phyloP scores from a whole-genome alignment of 2,329 filamentous ascomycete species.

The Lecanicillium sp. region DNA sequence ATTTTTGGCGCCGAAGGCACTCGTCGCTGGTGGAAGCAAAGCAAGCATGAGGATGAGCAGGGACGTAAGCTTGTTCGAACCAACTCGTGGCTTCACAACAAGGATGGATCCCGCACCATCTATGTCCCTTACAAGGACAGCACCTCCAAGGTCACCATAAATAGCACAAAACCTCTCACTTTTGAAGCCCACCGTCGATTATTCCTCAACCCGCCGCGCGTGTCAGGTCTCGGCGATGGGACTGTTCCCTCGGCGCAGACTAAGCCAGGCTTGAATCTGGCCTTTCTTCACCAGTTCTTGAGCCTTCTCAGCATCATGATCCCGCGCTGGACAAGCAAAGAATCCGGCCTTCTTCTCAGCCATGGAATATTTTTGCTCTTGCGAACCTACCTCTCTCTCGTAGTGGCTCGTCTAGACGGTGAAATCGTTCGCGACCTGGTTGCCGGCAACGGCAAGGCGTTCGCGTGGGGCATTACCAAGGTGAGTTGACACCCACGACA shows the following conservation, averaged over 20 bases:
- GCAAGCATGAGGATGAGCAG: conserved; percentile 71
- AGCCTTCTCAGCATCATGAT: conserved; percentile 97
- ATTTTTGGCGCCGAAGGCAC: conserved; percentile 71
- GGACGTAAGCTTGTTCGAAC: conserved; percentile 74
- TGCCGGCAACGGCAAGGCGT: conserved; percentile 83
- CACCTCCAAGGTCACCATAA: conserved; percentile 85
- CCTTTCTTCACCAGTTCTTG: conserved; percentile 93
- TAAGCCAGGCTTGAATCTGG: conserved; percentile 89
- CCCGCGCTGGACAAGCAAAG: conserved; percentile 89
- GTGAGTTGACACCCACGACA: conserved; percentile 23
- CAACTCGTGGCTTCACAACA: conserved; percentile 88
- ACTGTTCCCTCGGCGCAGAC: conserved; percentile 79
- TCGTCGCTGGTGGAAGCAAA: conserved; percentile 66
- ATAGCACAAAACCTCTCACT: conserved; percentile 82
- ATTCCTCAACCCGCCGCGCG: conserved; percentile 83
- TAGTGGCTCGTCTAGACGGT: conserved; percentile 88
- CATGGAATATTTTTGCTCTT: conserved; percentile 86
- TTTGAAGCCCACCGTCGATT: conserved; percentile 93
- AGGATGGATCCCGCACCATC: conserved; percentile 90
- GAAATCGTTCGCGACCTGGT: conserved; percentile 95
- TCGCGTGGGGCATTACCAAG: conserved; percentile 82
- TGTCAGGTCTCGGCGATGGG: conserved; percentile 66
- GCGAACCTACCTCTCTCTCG: conserved; percentile 84
- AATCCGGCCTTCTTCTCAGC: conserved; percentile 80
- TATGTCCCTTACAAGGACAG: conserved; percentile 87